These are phyloP conservation scores for Diaporthe batatas DNA, from an alignment of 2,329 filamentous ascomycete species.

Conservation along the genomic window DNA sequence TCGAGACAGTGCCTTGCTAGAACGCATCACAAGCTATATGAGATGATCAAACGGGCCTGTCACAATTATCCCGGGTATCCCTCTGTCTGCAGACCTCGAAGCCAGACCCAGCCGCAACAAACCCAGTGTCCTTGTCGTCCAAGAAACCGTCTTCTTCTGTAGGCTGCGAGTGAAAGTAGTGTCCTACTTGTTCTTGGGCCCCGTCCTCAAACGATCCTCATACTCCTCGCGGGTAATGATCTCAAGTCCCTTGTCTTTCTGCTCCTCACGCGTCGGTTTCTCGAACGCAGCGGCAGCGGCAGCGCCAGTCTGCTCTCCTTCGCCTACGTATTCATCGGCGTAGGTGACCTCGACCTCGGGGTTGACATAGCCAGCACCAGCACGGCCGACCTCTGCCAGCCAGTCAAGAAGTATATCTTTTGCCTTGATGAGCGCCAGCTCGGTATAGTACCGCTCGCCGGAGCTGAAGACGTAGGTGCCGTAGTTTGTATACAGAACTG, in stretches of 20 bases:
- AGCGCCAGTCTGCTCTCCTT: constrained; percentile 5
- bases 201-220: constrained; percentile 48
- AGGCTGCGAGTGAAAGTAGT: not conserved
- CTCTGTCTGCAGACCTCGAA: no score
- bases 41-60: not conserved
- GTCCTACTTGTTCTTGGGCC: constrained; percentile 44
- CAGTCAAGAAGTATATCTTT: constrained; percentile 70
- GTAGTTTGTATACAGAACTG: constrained; percentile 56
- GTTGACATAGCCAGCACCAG: constrained; percentile 55
- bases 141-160: not conserved
- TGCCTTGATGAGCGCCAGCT: constrained; percentile 72
- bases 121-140: no score
- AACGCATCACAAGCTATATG: not conserved
- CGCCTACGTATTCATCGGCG: constrained; percentile 50
- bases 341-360: constrained; percentile 51
- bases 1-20: not conserved
- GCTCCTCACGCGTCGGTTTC: constrained; percentile 5
- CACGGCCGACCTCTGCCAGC: constrained; percentile 68
- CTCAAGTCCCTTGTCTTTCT: constrained; percentile 39
- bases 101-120: not conserved
- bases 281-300: not conserved
- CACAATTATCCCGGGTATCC: no score
- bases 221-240: constrained; percentile 46
- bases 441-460: constrained; percentile 69
- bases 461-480: constrained; percentile 80